These are phyloP conservation scores for Albophoma yamanashiensis DNA, from an alignment of 2,329 filamentous ascomycete species.

Conservation along the genomic window DNA sequence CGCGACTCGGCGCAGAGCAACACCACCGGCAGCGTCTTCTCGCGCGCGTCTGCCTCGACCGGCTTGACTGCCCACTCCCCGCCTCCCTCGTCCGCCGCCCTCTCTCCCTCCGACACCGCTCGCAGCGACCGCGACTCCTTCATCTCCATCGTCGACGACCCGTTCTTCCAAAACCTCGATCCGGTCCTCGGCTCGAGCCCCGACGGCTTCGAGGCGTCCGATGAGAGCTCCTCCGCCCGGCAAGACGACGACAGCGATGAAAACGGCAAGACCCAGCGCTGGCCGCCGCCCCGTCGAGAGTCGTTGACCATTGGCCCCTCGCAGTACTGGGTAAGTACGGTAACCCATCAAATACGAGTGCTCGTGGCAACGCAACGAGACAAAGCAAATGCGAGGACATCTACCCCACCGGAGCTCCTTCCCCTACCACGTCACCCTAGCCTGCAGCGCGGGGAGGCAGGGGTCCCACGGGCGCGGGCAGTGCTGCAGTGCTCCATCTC, in stretches of 20 bases:
- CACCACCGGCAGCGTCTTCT: conserved; percentile 9
- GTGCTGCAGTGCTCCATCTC: conserved; percentile 4
- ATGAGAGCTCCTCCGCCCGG: conserved; percentile 14
- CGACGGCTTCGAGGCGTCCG: conserved; percentile 11
- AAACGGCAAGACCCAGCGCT: conserved; percentile 23
- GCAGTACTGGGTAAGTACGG: conserved; percentile 23
- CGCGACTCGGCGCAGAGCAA: conserved; percentile 13
- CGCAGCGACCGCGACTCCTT: conserved; percentile 34
- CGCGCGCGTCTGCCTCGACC: conserved; percentile 5
- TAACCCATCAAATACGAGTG: background rate
- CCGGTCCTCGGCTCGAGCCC: conserved; percentile 14
- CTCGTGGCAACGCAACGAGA: background rate
- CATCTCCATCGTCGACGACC: conserved; percentile 43
- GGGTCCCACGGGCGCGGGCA: conserved; percentile 8
- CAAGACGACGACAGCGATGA: conserved; percentile 26
- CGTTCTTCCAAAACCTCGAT: conserved; percentile 40
- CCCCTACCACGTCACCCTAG: background rate
- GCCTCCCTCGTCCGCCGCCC: conserved; percentile 7
- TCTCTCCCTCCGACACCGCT: conserved; percentile 12
- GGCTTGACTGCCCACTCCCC: conserved; percentile 3
- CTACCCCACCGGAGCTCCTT: background rate
- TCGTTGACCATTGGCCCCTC: conserved; percentile 31
- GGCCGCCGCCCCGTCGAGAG: conserved; percentile 37
- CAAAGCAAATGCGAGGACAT: background rate
- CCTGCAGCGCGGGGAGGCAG: conserved; percentile 9